Base-by-base conservation (phyloP, 768 basidiomycete genomes). In the Coprinopsis marcescibilis region DNA sequence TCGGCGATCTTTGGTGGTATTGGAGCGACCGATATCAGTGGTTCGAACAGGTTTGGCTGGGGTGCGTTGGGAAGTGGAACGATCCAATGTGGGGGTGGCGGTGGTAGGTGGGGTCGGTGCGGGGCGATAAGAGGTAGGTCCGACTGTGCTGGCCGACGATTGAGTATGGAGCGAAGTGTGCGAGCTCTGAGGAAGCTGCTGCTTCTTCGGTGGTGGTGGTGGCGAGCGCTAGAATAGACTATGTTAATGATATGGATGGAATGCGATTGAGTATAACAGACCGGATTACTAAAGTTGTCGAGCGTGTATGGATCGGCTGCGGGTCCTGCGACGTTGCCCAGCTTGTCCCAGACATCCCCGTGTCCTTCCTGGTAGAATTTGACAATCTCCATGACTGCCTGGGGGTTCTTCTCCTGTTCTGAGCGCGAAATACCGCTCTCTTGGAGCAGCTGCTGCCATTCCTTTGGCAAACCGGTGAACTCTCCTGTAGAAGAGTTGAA, bases 401-500 rank as follows among this genome's bases (percentile, higher is more conserved):
- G 86, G 0, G 96, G 96, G 59, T 98, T 94, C 72, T 89, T 92
- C 66, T 96, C 94, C 70, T 99, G 96, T 66, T 99, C 93, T 19
- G 71, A 75, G 57, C 87, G 81, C 30, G 91, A 93, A 60, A 98
- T 97, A 45, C 96, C 96, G 52, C 86, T 90, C 64, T 97, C 93
- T 65, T 91, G 90, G 39, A 99, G 67, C 4, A 97, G 76, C 64
- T 97, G 91, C 61, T 99, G 96, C 96, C 96, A 99, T 70, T 98
- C 95, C 65, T 95, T 95, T 2, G 96, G 96, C 25, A 99, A 75
- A 2, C 96, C 96, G 7, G 91, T 93, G 69, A 94, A 98, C 68
- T 99, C 95, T 49, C 96, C 96, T 0, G 95, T 98, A 47, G 91
- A 95, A 4, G 90, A 89, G 66, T 99, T 97, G 81, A 97, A 98